Conservation (phyloP, 2,329 filamentous ascomycete genomes). For the Colletotrichum gloeosporioides region DNA sequence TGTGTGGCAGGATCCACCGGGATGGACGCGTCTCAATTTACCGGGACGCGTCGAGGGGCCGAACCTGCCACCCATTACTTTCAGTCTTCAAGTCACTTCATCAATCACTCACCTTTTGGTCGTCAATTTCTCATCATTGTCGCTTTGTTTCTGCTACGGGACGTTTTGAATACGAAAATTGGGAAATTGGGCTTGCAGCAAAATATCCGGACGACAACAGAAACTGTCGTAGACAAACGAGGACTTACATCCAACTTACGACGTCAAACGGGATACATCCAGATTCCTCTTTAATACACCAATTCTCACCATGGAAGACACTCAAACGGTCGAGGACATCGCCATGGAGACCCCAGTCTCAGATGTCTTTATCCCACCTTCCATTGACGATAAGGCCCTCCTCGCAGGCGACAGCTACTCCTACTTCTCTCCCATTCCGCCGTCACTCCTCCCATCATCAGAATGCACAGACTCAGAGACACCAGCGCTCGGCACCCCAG, state of each 20-base stretch:
- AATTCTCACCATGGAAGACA: slow-evolving; percentile 42
- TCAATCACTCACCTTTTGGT: background rate
- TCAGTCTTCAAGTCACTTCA: background rate
- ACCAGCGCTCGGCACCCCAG: slow-evolving; percentile 33
- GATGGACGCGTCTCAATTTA: slow-evolving; percentile 21
- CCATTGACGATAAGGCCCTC: slow-evolving; percentile 62
- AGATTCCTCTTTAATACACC: background rate
- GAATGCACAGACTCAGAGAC: slow-evolving; percentile 29
- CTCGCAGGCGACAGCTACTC: slow-evolving; percentile 72
- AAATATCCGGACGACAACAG: background rate
- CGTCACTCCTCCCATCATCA: slow-evolving; percentile 54
- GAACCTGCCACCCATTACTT: background rate
- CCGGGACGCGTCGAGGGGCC: slow-evolving; percentile 28
- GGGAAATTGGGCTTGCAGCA: background rate
- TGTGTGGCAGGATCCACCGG: background rate
- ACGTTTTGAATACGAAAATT: background rate
- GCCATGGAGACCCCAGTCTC: slow-evolving; percentile 36
- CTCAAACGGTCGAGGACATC: slow-evolving; percentile 38
- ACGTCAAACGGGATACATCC: background rate
- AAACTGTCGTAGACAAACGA: background rate
- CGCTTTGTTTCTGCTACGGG: background rate
- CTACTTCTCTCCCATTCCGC: slow-evolving; percentile 73
- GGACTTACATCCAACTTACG: background rate
- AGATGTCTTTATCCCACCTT: slow-evolving; percentile 69
- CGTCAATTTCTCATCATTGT: background rate